phyloP scores from a whole-genome alignment of 2,329 filamentous ascomycete genomes.

The Neopestalotiopsis clavispora region DNA sequence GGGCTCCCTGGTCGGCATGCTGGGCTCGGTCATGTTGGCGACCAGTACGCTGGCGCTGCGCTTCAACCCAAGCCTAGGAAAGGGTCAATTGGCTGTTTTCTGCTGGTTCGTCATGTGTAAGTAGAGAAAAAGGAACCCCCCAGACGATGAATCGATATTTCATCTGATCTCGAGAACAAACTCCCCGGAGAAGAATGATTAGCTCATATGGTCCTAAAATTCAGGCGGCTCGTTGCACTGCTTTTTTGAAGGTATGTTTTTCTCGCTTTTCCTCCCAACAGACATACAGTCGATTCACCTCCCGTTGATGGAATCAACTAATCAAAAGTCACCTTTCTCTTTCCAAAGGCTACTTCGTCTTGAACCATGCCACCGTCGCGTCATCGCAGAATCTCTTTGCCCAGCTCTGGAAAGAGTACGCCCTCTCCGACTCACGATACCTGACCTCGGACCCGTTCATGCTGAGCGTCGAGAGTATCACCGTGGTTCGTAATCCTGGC shows the following conservation, averaged over 20 bases:
- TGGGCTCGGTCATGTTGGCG: constrained; percentile 40
- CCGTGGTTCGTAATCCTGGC: constrained; percentile 61
- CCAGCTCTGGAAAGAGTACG: constrained; percentile 93
- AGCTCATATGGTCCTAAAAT: not conserved
- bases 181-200: not conserved
- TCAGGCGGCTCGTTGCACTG: constrained; percentile 73
- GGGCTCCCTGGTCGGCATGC: constrained; percentile 40
- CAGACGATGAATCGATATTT: not conserved
- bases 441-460: constrained; percentile 82
- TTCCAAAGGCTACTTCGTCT: constrained; percentile 71
- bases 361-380: constrained; percentile 69
- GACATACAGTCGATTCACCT: too few species aligned
- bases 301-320: not conserved
- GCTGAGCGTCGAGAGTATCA: constrained; percentile 85
- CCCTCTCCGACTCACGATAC: constrained; percentile 85
- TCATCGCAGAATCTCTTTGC: constrained; percentile 75
- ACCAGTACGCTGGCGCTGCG: constrained; percentile 37
- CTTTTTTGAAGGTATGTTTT: constrained; percentile 73
- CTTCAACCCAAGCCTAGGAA: constrained; percentile 36
- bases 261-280: too few species aligned
- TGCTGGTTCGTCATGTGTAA: constrained; percentile 62
- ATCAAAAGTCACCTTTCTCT: not conserved
- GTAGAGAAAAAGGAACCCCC: constrained; percentile 26
- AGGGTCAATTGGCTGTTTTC: constrained; percentile 48
- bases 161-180: not conserved